A percentile compares a stretch with the other conserved stretches of the same genome.
Evolutionary conservation across 2,329 filamentous ascomycete genomes (phyloP).

Genomic region (Penicillium polonicum): DNA sequence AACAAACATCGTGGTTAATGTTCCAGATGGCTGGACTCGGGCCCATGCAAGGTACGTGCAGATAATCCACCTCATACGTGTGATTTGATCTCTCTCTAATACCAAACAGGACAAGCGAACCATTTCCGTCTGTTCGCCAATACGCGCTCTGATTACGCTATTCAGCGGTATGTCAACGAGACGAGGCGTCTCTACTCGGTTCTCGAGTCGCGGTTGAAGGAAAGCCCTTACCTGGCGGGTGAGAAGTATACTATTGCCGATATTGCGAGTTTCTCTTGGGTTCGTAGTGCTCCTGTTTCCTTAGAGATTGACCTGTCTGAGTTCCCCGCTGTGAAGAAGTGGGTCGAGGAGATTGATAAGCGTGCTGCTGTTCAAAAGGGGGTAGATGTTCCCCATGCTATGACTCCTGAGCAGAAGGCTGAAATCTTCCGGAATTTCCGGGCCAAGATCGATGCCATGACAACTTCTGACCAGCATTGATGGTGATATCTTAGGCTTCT

Average conservation of each 20-base stretch:
- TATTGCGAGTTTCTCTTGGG: slow-evolving; percentile 49
- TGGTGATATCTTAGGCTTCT: neutral
- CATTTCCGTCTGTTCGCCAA: slow-evolving; percentile 49
- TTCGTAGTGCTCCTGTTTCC: slow-evolving; percentile 23
- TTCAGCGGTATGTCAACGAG: slow-evolving; percentile 50
- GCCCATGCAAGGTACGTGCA: slow-evolving; percentile 42
- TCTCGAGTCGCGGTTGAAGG: slow-evolving; percentile 44
- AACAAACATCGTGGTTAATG: slow-evolving; percentile 48
- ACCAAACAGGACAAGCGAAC: slow-evolving; percentile 44
- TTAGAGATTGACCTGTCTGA: slow-evolving; percentile 34
- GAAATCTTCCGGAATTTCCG: slow-evolving; percentile 16
- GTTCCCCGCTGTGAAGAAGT: slow-evolving; percentile 35
- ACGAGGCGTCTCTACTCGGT: slow-evolving; percentile 50
- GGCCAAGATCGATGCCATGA: slow-evolving; percentile 23
- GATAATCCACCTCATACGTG: neutral
- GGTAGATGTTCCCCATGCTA: slow-evolving; percentile 16
- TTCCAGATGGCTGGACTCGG: slow-evolving; percentile 46
- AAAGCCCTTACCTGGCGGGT: slow-evolving; percentile 47
- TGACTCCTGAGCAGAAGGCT: slow-evolving; percentile 13
- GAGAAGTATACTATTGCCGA: slow-evolving; percentile 51
- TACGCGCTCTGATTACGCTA: slow-evolving; percentile 46
- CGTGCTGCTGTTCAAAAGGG: slow-evolving; percentile 33
- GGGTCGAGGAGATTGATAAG: slow-evolving; percentile 30
- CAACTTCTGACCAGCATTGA: slow-evolving; percentile 23
- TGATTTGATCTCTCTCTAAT: neutral